Evolutionary conservation across 352 stramenopile genomes (phyloP), one percentile per base, ranked within the genome.

Genomic region (Bremia lactucae): DNA sequence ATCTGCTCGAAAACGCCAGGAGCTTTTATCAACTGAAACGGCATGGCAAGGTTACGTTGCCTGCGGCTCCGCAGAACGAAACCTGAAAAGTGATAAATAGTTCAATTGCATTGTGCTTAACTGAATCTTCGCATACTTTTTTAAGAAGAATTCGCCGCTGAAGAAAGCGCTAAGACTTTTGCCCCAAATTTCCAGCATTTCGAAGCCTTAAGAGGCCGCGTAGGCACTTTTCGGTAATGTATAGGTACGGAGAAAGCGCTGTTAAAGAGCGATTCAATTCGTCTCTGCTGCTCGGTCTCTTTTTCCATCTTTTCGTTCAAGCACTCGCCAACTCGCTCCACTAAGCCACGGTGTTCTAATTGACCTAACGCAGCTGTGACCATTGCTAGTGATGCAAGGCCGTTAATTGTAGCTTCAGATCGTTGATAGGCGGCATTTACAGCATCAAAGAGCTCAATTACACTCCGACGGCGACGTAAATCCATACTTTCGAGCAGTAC

Each of bases 171-270:
- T 7, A 72, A 47, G 11, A 65, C 16, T n/a, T 55, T 62, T 15
- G 38, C 42, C 5, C 56, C 64, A 18, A 72, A 67, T 35, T 77
- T 77, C 75, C 75, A 87, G 35, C 59, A 72, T 47, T 87, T 87
- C 10, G 72, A 69, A 14, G 75, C 72, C 39, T 88, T 88, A 11
- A 88, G 39, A 5, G 75, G 75, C 16, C 75, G 57, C 31, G 57
- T 76, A 0, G 75, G 75, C 15, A 88, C 66, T 46, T 82, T 86
- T 0, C 75, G 75, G 29, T 84, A 88, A 20, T 68, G 40, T 13
- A 55, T 42, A 31, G 62, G 38, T 31, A 65, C 9, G 8, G 48
- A 66, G 11, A 70, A 61, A 15, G 55, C 53, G 10, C 42, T 40
- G 29, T 40, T 25, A 15, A 49, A 42, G 10, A 61, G 31, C 21